phyloP scores from a whole-genome alignment of 371 early-diverging fungal genomes.

The Apophysomyces elegans region DNA sequence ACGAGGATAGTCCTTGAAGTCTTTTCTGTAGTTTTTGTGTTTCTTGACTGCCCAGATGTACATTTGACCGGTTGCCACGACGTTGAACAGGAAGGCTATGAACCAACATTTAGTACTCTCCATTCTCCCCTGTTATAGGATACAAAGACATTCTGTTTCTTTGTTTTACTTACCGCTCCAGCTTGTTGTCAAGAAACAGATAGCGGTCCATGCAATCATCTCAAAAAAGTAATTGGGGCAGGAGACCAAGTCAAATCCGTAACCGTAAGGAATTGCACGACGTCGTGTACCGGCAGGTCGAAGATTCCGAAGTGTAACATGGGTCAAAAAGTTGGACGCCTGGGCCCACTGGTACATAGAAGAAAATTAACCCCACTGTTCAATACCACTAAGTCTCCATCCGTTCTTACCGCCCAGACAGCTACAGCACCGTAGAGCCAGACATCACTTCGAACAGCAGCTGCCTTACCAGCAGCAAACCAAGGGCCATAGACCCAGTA shows the following conservation, averaged over 20 bases:
- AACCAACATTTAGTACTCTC: neutral
- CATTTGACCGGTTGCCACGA: conserved; percentile 89
- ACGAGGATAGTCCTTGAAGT: conserved; percentile 93
- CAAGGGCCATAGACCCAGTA: conserved; percentile 85
- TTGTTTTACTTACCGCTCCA: conserved; percentile 58
- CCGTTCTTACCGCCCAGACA: conserved; percentile 65
- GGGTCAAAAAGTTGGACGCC: conserved; percentile 85
- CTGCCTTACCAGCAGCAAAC: conserved; percentile 57
- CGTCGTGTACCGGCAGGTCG: conserved; percentile 90
- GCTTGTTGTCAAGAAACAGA: conserved; percentile 78
- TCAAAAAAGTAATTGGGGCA: conserved; percentile 96
- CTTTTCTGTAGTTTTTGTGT: conserved; percentile 88
- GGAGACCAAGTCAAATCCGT: conserved; percentile 90
- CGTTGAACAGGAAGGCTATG: conserved; percentile 76
- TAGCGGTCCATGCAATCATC: conserved; percentile 81
- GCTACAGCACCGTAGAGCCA: conserved; percentile 62
- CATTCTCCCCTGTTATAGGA: too few species aligned
- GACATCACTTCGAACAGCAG: conserved; percentile 57
- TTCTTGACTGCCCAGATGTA: conserved; percentile 97
- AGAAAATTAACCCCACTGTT: neutral
- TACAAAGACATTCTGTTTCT: too few species aligned
- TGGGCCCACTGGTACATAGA: conserved; percentile 65
- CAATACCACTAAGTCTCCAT: neutral
- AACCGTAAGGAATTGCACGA: conserved; percentile 92
- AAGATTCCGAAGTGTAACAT: conserved; percentile 87